Conservation (phyloP, 345 rosid genomes). For the Microthlaspi erraticum region DNA sequence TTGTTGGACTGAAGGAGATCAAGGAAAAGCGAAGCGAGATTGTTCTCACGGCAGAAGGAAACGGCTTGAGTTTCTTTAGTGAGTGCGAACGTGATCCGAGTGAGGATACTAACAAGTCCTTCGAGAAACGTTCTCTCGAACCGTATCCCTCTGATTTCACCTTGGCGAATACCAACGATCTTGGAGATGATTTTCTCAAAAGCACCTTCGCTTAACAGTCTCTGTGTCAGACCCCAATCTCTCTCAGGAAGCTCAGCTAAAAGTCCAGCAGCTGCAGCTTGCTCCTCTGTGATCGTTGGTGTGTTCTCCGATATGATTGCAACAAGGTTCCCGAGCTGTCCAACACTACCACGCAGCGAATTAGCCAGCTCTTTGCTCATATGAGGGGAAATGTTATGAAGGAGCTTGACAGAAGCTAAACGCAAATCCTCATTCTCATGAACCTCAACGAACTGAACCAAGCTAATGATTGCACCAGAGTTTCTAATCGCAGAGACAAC, state of each 20-base stretch:
- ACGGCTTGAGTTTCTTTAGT: constrained; percentile 67
- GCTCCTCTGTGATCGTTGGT: constrained; percentile 72
- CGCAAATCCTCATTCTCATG: constrained; percentile 58
- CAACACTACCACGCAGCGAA: constrained; percentile 73
- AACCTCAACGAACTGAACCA: constrained; percentile 95
- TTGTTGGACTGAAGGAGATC: constrained; percentile 78
- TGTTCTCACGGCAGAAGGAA: constrained; percentile 68
- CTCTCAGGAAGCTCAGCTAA: constrained; percentile 95
- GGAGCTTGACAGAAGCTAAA: constrained; percentile 80
- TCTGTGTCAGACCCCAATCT: constrained; percentile 84
- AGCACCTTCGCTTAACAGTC: constrained; percentile 81
- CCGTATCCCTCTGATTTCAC: constrained; percentile 72
- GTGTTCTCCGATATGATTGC: constrained; percentile 69
- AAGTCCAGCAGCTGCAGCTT: constrained; percentile 88
- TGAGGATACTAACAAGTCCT: constrained; percentile 79
- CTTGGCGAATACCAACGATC: constrained; percentile 67
- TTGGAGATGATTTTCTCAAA: constrained; percentile 62
- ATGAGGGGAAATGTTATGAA: constrained; percentile 77
- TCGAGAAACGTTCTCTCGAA: constrained; percentile 77
- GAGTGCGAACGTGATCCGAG: constrained; percentile 78
- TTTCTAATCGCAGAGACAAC: constrained; percentile 87
- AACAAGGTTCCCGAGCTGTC: constrained; percentile 82
- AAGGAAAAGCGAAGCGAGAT: constrained; percentile 67
- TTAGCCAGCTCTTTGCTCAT: constrained; percentile 90
- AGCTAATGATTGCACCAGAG: constrained; percentile 90